These are phyloP conservation scores for Candolleomyces aberdarensis DNA, from an alignment of 768 basidiomycete genomes.

Conservation along the genomic window DNA sequence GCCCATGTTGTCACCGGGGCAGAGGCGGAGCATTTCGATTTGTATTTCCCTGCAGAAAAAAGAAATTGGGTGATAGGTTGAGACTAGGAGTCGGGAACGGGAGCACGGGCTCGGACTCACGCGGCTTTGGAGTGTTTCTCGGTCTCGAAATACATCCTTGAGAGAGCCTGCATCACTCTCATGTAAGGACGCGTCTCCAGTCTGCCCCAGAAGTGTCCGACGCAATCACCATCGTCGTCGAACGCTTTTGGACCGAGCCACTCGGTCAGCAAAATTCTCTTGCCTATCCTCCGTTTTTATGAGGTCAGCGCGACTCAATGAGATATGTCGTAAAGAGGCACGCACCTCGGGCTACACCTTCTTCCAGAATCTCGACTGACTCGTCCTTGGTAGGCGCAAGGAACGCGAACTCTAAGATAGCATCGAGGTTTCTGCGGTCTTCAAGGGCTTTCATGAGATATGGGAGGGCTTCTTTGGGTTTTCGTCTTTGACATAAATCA, in stretches of 20 bases:
- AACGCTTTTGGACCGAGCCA: constrained; percentile 1
- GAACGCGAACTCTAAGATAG: constrained; percentile 33
- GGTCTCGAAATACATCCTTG: constrained; percentile 1
- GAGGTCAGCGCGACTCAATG: not conserved
- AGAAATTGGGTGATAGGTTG: not conserved
- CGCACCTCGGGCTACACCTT: constrained; percentile 16
- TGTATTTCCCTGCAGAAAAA: not conserved
- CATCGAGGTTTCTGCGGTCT: constrained; percentile 39
- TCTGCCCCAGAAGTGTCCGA: not conserved
- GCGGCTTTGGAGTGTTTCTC: not conserved
- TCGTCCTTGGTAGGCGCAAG: constrained; percentile 4
- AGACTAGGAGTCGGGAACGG: not conserved
- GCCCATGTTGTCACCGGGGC: constrained; percentile 38
- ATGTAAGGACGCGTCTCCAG: constrained; percentile 2
- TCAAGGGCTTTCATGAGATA: constrained; percentile 38
- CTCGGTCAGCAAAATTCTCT: not conserved
- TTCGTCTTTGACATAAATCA: constrained; percentile 28
- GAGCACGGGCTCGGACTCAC: not conserved
- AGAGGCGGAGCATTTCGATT: constrained; percentile 39
- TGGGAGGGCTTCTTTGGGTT: constrained; percentile 32
- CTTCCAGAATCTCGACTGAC: constrained; percentile 23
- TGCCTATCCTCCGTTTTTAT: not conserved
- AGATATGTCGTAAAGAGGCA: not conserved
- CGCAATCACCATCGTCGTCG: not conserved
- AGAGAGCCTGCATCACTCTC: not conserved